Base-by-base conservation (phyloP, 352 stramenopile genomes). In the Phytophthora parvispora region DNA sequence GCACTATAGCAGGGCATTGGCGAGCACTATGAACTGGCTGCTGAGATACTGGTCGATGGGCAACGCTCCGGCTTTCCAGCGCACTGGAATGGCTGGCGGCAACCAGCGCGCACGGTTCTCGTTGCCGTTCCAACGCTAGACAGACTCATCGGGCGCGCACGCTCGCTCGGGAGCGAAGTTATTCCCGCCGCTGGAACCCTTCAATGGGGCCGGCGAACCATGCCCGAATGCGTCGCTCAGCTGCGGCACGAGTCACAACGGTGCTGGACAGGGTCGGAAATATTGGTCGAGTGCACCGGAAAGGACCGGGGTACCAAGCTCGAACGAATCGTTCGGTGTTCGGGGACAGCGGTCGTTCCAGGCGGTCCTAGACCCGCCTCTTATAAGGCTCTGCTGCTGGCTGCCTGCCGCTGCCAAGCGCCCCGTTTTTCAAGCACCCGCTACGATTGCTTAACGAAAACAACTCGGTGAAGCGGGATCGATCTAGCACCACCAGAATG, bases 161-260 rank as follows among this genome's bases (percentile, higher is more conserved):
- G 28, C 13, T n/a, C n/a, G 18, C 13, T n/a, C n/a, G 18, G 6
- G 0, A 48, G 43, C 27, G 55, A 66, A 60, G 48, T 29, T 31
- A 12, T 67, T 72, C 58, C 64, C 58, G 32, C 58, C 43, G 20
- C 40, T 72, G n/a, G 65, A 47, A 72, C 50, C 65, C 65, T 72
- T 64, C 52, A 72, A 72, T 18, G 22, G 24, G 22, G 24, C 64
- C 61, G 56, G 52, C 51, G 61, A 63, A 56, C 24, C 12, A 38
- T 70, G 45, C 55, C 49, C 45, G 36, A 52, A 53, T 15, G 32
- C 47, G 42, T 56, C 15, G 18, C 38, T n/a, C 22, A 64, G 52
- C 40, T 68, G 60, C 42, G 24, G 8, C 9, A 48, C 8, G 42
- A 18, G 10, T 48, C 8, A 28, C 42, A 7, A 9, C 7, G 4